phyloP scores from a whole-genome alignment of 2,329 filamentous ascomycete species.

The Tolypocladium cylindrosporum region DNA sequence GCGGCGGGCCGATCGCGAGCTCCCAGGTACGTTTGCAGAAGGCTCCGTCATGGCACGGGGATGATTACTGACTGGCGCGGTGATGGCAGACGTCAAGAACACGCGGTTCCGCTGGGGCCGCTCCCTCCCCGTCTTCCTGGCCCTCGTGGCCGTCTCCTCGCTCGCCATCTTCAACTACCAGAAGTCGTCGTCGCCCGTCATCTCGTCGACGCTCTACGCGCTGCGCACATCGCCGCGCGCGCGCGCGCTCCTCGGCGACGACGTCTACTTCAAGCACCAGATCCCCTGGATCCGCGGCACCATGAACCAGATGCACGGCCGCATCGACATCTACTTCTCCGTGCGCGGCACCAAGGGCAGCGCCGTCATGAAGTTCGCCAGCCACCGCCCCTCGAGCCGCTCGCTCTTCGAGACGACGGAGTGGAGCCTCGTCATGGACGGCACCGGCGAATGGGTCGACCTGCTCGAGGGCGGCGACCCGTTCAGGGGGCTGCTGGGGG shows the following conservation, averaged over 20 bases:
- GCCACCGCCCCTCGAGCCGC: slow-evolving; percentile 52
- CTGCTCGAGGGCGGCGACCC: slow-evolving; percentile 65
- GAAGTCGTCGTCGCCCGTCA: slow-evolving; percentile 76
- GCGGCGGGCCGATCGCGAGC: slow-evolving; percentile 53
- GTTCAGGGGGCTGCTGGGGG: slow-evolving; percentile 43
- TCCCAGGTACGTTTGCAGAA: slow-evolving; percentile 40
- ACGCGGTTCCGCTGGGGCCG: slow-evolving; percentile 52
- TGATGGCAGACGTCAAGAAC: slow-evolving; percentile 24
- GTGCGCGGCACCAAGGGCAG: slow-evolving; percentile 68
- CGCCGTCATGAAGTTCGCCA: slow-evolving; percentile 73
- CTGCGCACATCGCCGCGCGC: slow-evolving; percentile 71
- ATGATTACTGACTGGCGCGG: slow-evolving; percentile 1
- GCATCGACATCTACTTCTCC: slow-evolving; percentile 77
- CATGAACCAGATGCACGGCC: slow-evolving; percentile 88
- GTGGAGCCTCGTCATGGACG: slow-evolving; percentile 71
- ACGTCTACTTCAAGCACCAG: slow-evolving; percentile 70
- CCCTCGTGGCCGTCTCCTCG: slow-evolving; percentile 59
- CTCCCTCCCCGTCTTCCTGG: slow-evolving; percentile 72
- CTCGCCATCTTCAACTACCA: slow-evolving; percentile 99
- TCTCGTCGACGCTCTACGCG: slow-evolving; percentile 85
- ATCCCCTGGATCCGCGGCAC: slow-evolving; percentile 78
- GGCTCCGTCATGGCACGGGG: background rate
- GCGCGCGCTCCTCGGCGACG: slow-evolving; percentile 71
- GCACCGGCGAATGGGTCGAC: slow-evolving; percentile 49
- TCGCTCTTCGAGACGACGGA: slow-evolving; percentile 74